Percentiles rank a stretch among this genome's conserved stretches.
These are phyloP conservation scores for Delitschia confertaspora DNA, from an alignment of 495 filamentous ascomycete species.

Conservation along the genomic window DNA sequence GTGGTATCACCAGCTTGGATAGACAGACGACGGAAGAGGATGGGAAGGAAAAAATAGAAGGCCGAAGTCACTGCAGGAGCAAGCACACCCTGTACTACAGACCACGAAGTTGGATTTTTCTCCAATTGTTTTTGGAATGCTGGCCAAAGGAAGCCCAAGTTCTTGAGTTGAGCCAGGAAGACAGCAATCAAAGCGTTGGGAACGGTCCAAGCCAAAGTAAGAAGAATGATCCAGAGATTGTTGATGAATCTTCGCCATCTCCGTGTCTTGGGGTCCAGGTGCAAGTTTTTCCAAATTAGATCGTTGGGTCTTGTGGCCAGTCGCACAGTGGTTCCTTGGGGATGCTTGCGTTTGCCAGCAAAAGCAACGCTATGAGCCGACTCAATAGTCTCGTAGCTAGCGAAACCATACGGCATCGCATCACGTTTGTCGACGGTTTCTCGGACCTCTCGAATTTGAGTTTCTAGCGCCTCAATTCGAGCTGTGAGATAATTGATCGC, in stretches of 20 bases:
- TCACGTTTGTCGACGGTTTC: conserved; percentile 75
- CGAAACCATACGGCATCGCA: conserved; percentile 86
- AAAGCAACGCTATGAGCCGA: conserved; percentile 86
- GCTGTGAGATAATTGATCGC: conserved; percentile 88
- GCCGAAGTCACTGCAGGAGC: conserved; percentile 86
- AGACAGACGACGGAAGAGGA: conserved; percentile 78
- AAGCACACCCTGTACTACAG: conserved; percentile 84
- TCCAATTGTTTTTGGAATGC: conserved; percentile 58
- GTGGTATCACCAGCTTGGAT: conserved; percentile 75
- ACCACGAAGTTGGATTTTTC: conserved; percentile 58
- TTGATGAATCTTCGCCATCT: conserved; percentile 66
- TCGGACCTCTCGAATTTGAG: conserved; percentile 73
- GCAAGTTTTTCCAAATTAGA: conserved; percentile 92
- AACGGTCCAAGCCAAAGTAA: conserved; percentile 85
- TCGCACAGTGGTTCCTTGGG: conserved; percentile 64
- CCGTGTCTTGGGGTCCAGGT: conserved; percentile 54
- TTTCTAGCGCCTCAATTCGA: conserved; percentile 73
- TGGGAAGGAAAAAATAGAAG: conserved; percentile 80
- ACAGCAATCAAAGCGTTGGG: conserved; percentile 93
- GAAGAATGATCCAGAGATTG: conserved; percentile 67
- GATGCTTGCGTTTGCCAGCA: conserved; percentile 66
- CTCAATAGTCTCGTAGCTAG: conserved; percentile 78
- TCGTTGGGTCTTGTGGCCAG: conserved; percentile 84
- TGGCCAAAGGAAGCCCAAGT: conserved; percentile 72
- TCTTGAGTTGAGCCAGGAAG: conserved; percentile 76